Conservation (phyloP, 176 grass and related monocot species). For the Urochloa ruziziensis region DNA sequence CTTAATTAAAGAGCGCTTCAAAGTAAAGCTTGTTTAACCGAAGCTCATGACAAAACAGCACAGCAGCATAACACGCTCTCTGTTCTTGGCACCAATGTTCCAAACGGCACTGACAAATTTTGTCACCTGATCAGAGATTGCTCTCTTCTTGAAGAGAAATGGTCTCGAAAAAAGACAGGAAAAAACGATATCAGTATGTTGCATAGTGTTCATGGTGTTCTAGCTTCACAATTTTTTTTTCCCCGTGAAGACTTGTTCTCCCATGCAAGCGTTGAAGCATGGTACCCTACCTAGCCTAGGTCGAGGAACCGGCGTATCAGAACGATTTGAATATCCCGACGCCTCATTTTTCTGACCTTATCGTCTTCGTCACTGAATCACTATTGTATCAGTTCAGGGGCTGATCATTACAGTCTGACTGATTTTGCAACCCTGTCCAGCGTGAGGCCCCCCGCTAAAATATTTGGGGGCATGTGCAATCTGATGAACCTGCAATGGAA, state of each 20-base stretch:
- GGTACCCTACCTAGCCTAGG: not conserved
- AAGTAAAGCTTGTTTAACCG: not conserved
- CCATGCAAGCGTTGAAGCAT: not conserved
- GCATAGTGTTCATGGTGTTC: no score
- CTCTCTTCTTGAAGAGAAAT: not conserved
- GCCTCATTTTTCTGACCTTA: not conserved
- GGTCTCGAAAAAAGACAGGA: not conserved
- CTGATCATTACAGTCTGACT: constrained; percentile 10
- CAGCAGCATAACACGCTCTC: no score
- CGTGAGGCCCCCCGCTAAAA: not conserved
- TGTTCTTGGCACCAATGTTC: not conserved
- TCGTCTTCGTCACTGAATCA: not conserved
- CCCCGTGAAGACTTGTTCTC: not conserved
- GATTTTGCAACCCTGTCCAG: not conserved
- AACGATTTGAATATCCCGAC: not conserved
- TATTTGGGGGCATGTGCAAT: constrained; percentile 21
- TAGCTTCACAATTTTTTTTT: not conserved
- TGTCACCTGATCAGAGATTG: not conserved
- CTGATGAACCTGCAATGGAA: not conserved
- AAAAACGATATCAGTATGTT: no score
- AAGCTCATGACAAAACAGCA: not conserved
- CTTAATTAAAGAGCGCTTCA: not conserved
- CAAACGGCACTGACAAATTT: not conserved
- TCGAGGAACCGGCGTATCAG: not conserved
- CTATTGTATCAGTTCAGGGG: not conserved